A percentile compares a stretch with the other conserved stretches of the same genome.
Conservation (phyloP, 176 grass and related monocot species). For the maize (Zea mays) region Zm-B73-REFERENCE-NAM-5.0 NC_050099.1:167406501-167407000, state of each 20-base stretch:
- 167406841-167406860: slow-evolving; percentile 84
- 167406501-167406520: slow-evolving; percentile 99
- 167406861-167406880: slow-evolving; percentile 83
- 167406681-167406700: slow-evolving; percentile 83
- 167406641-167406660: slow-evolving; percentile 93
- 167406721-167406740: slow-evolving; percentile 74
- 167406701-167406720: slow-evolving; percentile 78
- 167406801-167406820: slow-evolving; percentile 70
- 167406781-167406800: slow-evolving; percentile 66
- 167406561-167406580: slow-evolving; percentile 87
- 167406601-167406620: slow-evolving; percentile 93
- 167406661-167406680: slow-evolving; percentile 94
- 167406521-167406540: slow-evolving; percentile 97
- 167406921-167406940: slow-evolving; percentile 63
- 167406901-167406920: slow-evolving; percentile 92
- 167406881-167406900: slow-evolving; percentile 79
- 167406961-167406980: slow-evolving; percentile 65
- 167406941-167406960: slow-evolving; percentile 63
- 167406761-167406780: slow-evolving; percentile 36
- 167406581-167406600: slow-evolving; percentile 89
- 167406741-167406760: slow-evolving; percentile 51
- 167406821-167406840: slow-evolving; percentile 84
- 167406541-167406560: slow-evolving; percentile 98
- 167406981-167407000: slow-evolving; percentile 53
- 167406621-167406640: slow-evolving; percentile 85